phyloP scores from a whole-genome alignment of 257 asterid species.

The Verbena officinalis region DNA sequence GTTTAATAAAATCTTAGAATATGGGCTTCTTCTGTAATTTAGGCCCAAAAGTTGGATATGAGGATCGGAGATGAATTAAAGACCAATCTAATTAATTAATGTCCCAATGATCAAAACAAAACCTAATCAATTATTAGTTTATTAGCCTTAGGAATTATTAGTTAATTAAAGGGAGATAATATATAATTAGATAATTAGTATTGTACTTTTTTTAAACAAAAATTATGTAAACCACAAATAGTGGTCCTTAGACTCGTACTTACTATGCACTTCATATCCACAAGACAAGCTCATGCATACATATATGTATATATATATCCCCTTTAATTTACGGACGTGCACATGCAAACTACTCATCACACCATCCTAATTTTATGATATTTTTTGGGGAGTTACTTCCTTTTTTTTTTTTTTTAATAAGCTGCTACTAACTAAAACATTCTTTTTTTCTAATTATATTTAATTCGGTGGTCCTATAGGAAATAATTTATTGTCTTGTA shows the following conservation, averaged over 20 bases:
- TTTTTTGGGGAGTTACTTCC: too few species aligned
- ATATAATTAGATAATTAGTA: not conserved
- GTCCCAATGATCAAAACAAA: constrained; percentile 3
- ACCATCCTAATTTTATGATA: constrained; percentile 27
- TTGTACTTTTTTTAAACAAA: constrained; percentile 13
- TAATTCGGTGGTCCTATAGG: constrained; percentile 23
- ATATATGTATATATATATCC: too few species aligned
- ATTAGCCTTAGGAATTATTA: too few species aligned
- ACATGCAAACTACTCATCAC: constrained; percentile 39
- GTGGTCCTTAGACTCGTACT: constrained; percentile 38
- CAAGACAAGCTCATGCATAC: constrained; percentile 26
- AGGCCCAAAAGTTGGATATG: constrained; percentile 22
- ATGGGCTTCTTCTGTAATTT: constrained; percentile 21
- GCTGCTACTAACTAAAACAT: too few species aligned
- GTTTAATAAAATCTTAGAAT: too few species aligned
- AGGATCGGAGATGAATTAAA: constrained; percentile 12
- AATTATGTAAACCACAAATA: constrained; percentile 28
- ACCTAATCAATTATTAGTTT: constrained; percentile 15
- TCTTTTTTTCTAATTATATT: too few species aligned
- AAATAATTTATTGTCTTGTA: constrained; percentile 17
- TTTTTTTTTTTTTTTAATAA: too few species aligned
- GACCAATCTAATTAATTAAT: not conserved
- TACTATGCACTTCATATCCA: constrained; percentile 34
- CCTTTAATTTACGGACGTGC: constrained; percentile 38
- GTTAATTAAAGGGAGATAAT: constrained; percentile 3